phyloP scores from a whole-genome alignment of 257 asterid genomes.

The Nicotiana tabacum region DNA sequence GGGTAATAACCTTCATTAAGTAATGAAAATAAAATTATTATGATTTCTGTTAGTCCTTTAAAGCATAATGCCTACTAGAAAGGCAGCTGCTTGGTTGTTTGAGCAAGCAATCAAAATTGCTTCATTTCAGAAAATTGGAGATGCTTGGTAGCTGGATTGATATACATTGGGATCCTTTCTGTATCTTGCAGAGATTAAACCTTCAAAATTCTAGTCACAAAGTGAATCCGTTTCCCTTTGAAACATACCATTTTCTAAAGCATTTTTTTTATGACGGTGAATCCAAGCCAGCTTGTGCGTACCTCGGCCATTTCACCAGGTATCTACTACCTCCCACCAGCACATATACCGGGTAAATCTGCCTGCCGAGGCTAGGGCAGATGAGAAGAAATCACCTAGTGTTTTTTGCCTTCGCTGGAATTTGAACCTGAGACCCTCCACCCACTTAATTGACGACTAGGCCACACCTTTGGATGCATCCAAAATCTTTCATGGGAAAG shows the following conservation, averaged over 20 bases:
- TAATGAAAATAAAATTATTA: not conserved
- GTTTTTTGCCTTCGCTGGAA: too few relatives aligned
- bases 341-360: too few relatives aligned
- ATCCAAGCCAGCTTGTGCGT: too few relatives aligned
- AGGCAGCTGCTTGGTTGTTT: not conserved
- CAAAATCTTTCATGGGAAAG: not conserved
- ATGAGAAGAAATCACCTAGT: too few relatives aligned
- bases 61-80: not conserved
- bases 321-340: too few relatives aligned
- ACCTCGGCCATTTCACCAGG: too few relatives aligned
- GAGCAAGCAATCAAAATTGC: not conserved
- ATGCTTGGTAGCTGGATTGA: not conserved
- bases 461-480: not conserved
- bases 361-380: too few relatives aligned
- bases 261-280: not conserved
- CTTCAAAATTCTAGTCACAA: not conserved
- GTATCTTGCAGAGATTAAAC: not conserved
- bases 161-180: not conserved
- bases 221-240: not conserved
- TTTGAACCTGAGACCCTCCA: too few relatives aligned
- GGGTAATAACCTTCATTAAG: not conserved
- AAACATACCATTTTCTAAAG: not conserved
- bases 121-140: slow-evolving; percentile 4
- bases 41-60: not conserved
- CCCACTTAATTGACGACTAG: too few relatives aligned